These are phyloP conservation scores for Teratosphaeria zuluensis DNA, from an alignment of 2,329 filamentous ascomycete species.

Conservation along the genomic window DNA sequence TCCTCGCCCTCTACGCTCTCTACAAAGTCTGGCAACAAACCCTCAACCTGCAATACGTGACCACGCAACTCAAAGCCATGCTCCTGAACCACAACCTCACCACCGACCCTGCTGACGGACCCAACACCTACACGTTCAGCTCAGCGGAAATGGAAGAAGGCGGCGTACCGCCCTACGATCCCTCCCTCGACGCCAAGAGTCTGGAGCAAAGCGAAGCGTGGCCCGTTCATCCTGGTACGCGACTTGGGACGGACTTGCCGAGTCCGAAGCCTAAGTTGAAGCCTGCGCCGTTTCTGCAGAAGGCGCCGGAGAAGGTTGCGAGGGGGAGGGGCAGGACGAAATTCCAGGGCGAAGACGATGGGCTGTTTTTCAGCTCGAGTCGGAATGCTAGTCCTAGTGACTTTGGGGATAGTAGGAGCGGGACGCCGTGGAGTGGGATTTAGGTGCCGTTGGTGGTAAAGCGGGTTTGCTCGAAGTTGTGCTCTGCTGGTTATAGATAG, in stretches of 20 bases:
- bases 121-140: background rate
- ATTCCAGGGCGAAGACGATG: background rate
- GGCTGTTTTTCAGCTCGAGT: background rate
- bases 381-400: background rate
- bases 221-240: background rate
- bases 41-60: constrained; percentile 2
- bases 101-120: background rate
- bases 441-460: background rate
- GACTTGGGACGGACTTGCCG: background rate
- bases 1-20: background rate
- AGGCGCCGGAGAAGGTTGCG: background rate
- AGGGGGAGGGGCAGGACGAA: background rate
- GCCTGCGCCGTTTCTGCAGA: background rate
- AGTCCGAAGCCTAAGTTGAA: background rate
- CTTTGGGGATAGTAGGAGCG: background rate
- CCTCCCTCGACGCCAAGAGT: background rate
- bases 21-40: constrained; percentile 1
- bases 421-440: background rate
- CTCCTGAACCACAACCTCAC: background rate
- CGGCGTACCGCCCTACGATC: background rate
- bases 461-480: too few relatives aligned
- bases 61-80: constrained; percentile 1
- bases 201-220: background rate
- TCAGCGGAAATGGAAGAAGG: background rate
- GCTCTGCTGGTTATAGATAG: too few relatives aligned